Base-by-base conservation (phyloP, 2,329 filamentous ascomycete genomes). In the Colletotrichum tamarilloi region DNA sequence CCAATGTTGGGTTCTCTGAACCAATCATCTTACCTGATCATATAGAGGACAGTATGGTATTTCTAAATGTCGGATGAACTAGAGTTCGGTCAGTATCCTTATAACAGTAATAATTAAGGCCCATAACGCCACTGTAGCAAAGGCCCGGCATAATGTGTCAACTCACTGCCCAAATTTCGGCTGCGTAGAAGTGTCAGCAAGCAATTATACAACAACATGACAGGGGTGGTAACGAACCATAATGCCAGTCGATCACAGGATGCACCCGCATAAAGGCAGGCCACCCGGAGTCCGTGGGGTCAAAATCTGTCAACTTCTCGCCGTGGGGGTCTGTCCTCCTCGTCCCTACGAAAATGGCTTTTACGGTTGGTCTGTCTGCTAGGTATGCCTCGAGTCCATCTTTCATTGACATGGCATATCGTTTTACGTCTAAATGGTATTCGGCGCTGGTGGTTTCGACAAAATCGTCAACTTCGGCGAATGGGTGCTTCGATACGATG, bases 161-260 rank as follows among this genome's bases (percentile, higher is more conserved):
- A 87, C 94, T 87, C 80, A 97, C 95, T 22, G 92, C 91, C 97
- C 97, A 98, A 67, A 98, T 96, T 82, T 98, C 96, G 12, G 91
- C 80, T 73, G 16, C 24, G n/a, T 9, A n/a, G n/a, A n/a, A 28
- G 5, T 3, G 28, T 64, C n/a, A 64, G 62, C 62, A 49, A 49
- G 42, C 7, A 49, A 5, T 9, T 7, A n/a, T 8, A n/a, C 42
- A 4, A 2, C 16, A 26, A 9, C 26, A 11, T 11, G 26, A 14
- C 12, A 7, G 19, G 22, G 19, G 1, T 19, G 22, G 4, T 24
- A 14, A 19, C 12, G 4, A 71, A 78, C 74, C 90, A 82, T 98
- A 98, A 81, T 97, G 94, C 97, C 97, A 99, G 83, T 99, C 97
- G 79, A 99, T 95, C 11, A 99, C 94, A 0, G 97, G 96, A 82